A percentile compares a stretch with the other conserved stretches of the same genome.
Evolutionary conservation across 176 grass and related monocot genomes (phyloP).

Genomic region (Metroxylon sagu): DNA sequence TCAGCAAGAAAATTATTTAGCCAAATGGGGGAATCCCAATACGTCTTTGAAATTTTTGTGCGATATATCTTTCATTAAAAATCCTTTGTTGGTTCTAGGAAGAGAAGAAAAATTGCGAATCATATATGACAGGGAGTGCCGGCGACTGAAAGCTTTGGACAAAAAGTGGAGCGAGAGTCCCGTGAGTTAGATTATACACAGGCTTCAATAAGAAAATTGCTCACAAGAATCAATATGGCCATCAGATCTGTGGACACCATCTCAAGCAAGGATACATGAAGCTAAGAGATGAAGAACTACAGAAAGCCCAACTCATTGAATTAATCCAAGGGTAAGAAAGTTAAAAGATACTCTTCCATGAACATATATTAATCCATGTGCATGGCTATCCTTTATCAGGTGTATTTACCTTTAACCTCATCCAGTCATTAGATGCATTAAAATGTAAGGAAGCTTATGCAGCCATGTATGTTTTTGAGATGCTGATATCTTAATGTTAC

Average conservation of each 20-base stretch:
- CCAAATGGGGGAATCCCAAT: no score
- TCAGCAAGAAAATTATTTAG: no score
- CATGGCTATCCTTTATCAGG: no score
- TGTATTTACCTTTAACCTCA: no score
- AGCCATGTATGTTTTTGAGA: no score
- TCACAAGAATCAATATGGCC: slow-evolving; percentile 54
- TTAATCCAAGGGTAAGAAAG: slow-evolving; percentile 74
- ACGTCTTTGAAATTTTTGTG: no score
- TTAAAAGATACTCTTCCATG: no score
- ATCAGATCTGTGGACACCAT: slow-evolving; percentile 68
- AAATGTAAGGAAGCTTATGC: no score
- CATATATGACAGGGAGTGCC: slow-evolving; percentile 72
- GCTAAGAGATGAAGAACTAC: slow-evolving; percentile 63
- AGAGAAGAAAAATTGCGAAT: slow-evolving; percentile 78
- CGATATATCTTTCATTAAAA: neutral
- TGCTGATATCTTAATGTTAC: no score
- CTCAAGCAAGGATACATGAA: slow-evolving; percentile 67
- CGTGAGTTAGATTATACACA: slow-evolving; percentile 43
- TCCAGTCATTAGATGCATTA: no score
- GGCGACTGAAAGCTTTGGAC: slow-evolving; percentile 58
- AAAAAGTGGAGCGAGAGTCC: slow-evolving; percentile 57
- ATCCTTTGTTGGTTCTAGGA: slow-evolving; percentile 30
- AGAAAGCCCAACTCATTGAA: slow-evolving; percentile 41
- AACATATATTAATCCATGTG: no score
- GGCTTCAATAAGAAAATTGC: slow-evolving; percentile 41